Evolutionary conservation across 805 yeast genomes (phyloP).

Genomic region (Nakazawaea anatomiae): DNA sequence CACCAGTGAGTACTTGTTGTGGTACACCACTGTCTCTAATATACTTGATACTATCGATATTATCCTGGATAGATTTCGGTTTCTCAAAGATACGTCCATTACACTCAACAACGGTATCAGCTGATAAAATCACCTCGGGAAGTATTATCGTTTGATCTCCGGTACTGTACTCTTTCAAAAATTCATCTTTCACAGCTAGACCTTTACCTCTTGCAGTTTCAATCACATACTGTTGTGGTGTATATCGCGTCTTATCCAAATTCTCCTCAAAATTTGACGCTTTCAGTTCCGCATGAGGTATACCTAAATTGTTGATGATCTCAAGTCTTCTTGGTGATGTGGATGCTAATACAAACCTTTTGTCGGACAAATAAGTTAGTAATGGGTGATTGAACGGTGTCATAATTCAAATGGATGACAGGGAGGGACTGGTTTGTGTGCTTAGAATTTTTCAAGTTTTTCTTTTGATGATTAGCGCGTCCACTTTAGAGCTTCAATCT

Average conservation of each 20-base stretch:
- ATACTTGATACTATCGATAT: slow-evolving; percentile 40
- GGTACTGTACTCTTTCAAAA: slow-evolving; percentile 16
- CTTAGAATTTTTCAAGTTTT: background rate
- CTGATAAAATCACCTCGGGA: slow-evolving; percentile 40
- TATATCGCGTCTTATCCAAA: slow-evolving; percentile 44
- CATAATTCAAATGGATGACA: background rate
- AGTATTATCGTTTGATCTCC: slow-evolving; percentile 1
- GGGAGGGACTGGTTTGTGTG: background rate
- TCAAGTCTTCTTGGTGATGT: slow-evolving; percentile 77
- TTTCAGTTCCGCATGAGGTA: slow-evolving; percentile 36
- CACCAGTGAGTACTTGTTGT: slow-evolving; percentile 49
- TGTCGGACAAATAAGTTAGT: slow-evolving; percentile 17
- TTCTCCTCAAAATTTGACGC: slow-evolving; percentile 77
- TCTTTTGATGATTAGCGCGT: background rate
- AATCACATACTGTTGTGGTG: slow-evolving; percentile 57
- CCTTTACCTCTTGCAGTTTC: slow-evolving; percentile 70
- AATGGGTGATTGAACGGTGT: slow-evolving; percentile 25
- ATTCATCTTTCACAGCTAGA: slow-evolving; percentile 45
- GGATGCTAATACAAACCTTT: slow-evolving; percentile 63
- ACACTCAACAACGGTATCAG: slow-evolving; percentile 74
- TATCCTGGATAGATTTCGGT: slow-evolving; percentile 54
- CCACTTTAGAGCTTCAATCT: too few species aligned
- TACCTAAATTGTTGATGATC: slow-evolving; percentile 57
- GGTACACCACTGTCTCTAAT: slow-evolving; percentile 39
- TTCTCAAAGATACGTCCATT: slow-evolving; percentile 68